Base-by-base conservation (phyloP, 257 asterid genomes). In the Scutellaria barbata region DNA sequence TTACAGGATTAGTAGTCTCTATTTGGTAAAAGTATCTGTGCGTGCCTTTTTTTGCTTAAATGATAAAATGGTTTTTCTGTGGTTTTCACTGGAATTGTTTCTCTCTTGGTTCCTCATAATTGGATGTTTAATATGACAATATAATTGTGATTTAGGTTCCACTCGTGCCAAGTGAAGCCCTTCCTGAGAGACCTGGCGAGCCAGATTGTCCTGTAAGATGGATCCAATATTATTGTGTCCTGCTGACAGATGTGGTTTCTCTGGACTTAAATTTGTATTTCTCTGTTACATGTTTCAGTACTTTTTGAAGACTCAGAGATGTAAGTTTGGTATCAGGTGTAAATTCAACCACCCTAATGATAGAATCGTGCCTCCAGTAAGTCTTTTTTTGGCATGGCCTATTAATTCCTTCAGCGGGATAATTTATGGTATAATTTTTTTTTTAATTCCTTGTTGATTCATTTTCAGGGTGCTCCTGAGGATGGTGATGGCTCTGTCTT, bases 171-270 rank as follows among this genome's bases (percentile, higher is more conserved):
- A 82, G 80, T 58, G 97, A 94, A 74, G 30, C 82, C 80, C 96
- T 88, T 76, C 99, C 99, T 30, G 96, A 89, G 79, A 84, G 97
- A 83, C 92, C 92, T 40, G 93, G 92, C 69, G 90, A 83, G 83
- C 90, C 96, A 20, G 95, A 95, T 82, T 95, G 99, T 83, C 99
- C 98, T 35, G 99, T 95, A 87, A 88, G 98, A 69, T 55, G 57
- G 45, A 66, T 63, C 64, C 47, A 48, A 55, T 55, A 58, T 63
- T 12, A 65, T 65, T 78, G 42, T 62, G 25, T 41, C 72, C 47
- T 20, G 25, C 61, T 67, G 9, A 40, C 22, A 52, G 48, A 77
- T 39, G 47, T 59, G 55, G 62, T 37, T 74, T 59, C 59, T 76
- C 68, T 72, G 16, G 35, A 67, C 73, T 53, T 63, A n/a, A 63